Evolutionary conservation across 1,284 basidiomycete species (phyloP), one percentile per base, ranked within the genome.

Genomic region (Pascua sp.): DNA sequence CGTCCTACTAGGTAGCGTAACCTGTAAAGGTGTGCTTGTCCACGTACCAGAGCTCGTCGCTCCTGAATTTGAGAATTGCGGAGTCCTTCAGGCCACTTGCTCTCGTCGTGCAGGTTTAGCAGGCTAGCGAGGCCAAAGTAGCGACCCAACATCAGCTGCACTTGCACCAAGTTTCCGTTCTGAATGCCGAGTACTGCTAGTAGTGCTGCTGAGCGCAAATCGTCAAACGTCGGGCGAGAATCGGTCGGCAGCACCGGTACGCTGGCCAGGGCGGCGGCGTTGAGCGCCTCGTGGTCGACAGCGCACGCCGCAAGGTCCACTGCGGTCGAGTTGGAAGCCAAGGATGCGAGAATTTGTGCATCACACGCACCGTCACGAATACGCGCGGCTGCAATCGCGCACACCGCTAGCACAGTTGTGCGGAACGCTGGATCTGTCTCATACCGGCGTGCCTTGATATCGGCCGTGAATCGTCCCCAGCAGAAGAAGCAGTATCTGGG

Each of bases 401-500:
- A 58, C 18, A 62, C 42, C 7, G 51, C 54, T 4, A 56, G 38
- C 32, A 58, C 51, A 10, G 57, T 57, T 11, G 54, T 44, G 8
- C 53, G 51, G 24, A 59, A 59, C 17, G 56, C 54, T 8, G 43
- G 24, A 38, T 59, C 55, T 11, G 44, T 17, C 16, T 55, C 55
- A 49, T 62, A 42, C 18, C 52, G 43, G 18, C 51, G 42, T 32
- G 42, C 42, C 13, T 47, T n/a, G 39, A 62, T 49, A 42, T 59
- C 55, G 11, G 32, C 41, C 5, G 42, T 12, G 51, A 53, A 59
- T 15, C 55, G 48, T 5, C 51, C 47, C 60, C 60, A 62, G 8
- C 54, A 57, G 51, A 62, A 59, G 47, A 59, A 62, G 57, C 42
- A 38, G 49, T 56, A 62, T 44, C 60, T 62, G 50, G 32, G 11